Evolutionary conservation across 140 eudicot species (phyloP), one percentile per base, ranked within the genome.

Genomic region (Cichorium intybus): DNA sequence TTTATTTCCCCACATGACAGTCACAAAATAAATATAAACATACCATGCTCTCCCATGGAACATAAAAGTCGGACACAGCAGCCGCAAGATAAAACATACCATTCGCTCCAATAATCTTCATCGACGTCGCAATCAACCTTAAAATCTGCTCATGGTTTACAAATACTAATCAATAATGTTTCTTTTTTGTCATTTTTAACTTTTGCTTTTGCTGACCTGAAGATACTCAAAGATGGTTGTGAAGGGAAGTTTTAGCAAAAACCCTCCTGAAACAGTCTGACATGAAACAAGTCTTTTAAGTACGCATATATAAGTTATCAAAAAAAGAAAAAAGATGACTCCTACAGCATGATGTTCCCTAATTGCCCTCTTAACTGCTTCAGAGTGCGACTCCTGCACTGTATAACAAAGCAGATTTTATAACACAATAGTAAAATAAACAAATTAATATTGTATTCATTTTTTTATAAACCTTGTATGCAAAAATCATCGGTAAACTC

Each of bases 21-120:
- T n/a, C n/a, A 7, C 12, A 70, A 5, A 14, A 34, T 16, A 55
- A 56, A 15, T 34, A 28, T n/a, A 56, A 18, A 69, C 31, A 72
- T 89, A 93, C 99, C 99, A 93, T 93, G 78, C 79, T 89, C 71
- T 86, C 93, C 99, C 99, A 93, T 56, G 99, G 99, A 68, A 89
- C 99, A 79, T 93, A 93, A 24, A 93, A 93, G 72, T 93, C 99
- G 5, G 99, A 93, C 10, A 93, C 99, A 10, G 99, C 99, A 56
- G 97, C 99, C 8, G 99, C 99, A 73, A 89, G 95, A 84, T 86
- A 93, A 71, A 86, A 86, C 95, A 93, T 75, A 74, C 94, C 97
- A 76, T 68, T 62, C 69, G 84, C 66, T 48, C 97, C 99, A 76
- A 88, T 80, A 33, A 59, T 81, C 78, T 76, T 80, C 77, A 82